Evolutionary conservation across 805 yeast genomes (phyloP), one percentile per base, ranked within the genome.

Genomic region (Schwanniomyces sp.): DNA sequence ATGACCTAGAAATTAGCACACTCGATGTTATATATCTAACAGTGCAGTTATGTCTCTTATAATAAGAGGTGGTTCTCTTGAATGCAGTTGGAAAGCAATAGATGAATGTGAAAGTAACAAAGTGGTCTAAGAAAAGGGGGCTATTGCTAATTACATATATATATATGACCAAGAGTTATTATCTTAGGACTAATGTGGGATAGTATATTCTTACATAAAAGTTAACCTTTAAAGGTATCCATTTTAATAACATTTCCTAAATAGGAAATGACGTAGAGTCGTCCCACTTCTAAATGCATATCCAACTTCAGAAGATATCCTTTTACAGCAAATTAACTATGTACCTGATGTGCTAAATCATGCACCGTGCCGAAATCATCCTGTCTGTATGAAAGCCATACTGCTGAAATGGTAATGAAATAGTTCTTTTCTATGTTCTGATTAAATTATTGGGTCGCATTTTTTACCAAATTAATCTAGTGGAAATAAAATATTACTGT

Each of bases 191-290:
- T 8, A 32, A 32, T 32, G 17, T 32, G 36, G 17, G 17, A 32
- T 16, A 14, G 21, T 16, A 14, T 16, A 14, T 7, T 16, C 14
- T 16, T 32, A 6, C 21, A 32, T 32, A 21, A 16, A 29, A 21
- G 27, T 14, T 39, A 47, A 27, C 34, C 44, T 42, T 24, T 16
- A 21, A 25, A 34, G 14, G 28, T 18, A 16, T 37, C 38, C 24
- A 21, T 18, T 29, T 28, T 26, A 12, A 34, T 36, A 28, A 17
- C 42, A 52, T 52, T 54, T 43, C 59, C 59, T 47, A 44, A 46
- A 44, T 45, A 43, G 56, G 59, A 45, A 54, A 51, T 47, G 52
- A 54, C 44, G 52, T 48, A 17, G 28, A 43, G 21, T 21, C 36
- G 42, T 16, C 21, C 17, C 36, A 32, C 36, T 32, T 32, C 36